Evolutionary conservation across 179 eudicot genomes (phyloP), one percentile per base, ranked within the genome.

Genomic region (Patellifolia procumbens): DNA sequence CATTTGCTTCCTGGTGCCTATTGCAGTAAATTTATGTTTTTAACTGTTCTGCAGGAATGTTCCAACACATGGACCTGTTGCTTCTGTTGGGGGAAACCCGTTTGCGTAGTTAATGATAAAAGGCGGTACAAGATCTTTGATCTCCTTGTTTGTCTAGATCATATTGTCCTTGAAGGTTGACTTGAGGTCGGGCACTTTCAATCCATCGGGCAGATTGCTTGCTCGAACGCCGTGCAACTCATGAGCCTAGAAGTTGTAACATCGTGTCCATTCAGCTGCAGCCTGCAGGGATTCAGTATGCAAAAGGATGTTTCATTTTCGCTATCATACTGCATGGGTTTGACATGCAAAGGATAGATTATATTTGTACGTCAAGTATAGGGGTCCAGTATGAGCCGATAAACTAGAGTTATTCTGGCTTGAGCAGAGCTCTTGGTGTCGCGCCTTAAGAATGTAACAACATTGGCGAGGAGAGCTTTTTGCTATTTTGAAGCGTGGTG

Each of bases 31-130:
- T 59, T n/a, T n/a, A n/a, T 49, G 11, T 35, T 69, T 78, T 63
- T 52, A 74, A n/a, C 56, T 20, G 35, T 81, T 75, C 70, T 85
- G 78, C 91, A 92, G 97, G 88, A 88, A 73, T 72, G 86, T 87
- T 59, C 82, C 81, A 11, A 34, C 87, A 5, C 93, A 86, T 55
- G 93, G 88, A 60, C 84, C 91, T 63, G 88, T 88, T 66, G 89
- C 91, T 69, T 84, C 93, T 35, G 69, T 85, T 43, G 93, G 97
- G 46, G 97, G 97, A 83, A 92, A 92, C 74, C 97, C 97, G 29
- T 92, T 92, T 70, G 93, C 91, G 16, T 92, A 88, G 83, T 65
- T 63, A 37, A 48, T 71, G 58, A 39, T 59, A 20, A 63, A 22
- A 28, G 52, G n/a, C n/a, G 56, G 77, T 34, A 29, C 52, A 10